Evolutionary conservation across 345 rosid species (phyloP), one percentile per base, ranked within the genome.

Genomic region (Gossypium rotundifolium): DNA sequence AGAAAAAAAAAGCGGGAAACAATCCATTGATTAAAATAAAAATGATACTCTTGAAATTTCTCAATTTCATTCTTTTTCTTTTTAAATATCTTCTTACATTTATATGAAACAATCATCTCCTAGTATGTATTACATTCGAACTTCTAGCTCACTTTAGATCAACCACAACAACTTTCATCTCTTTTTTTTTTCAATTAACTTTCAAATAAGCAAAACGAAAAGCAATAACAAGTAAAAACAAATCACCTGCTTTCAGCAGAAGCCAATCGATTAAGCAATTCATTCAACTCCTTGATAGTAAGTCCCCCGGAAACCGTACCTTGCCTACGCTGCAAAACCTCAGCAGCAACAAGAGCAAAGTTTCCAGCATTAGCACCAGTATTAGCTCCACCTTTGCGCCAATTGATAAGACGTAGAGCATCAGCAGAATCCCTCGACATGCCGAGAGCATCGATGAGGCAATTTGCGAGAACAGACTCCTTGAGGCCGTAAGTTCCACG

Each of bases 401-500:
- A 94, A 83, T 94, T 92, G 83, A 90, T 79, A 71, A 92, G 97
- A 52, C 95, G 94, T 59, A 89, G 62, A 16, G 97, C 97, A 71
- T 94, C 97, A 2, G 86, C 81, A 42, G 98, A 90, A 48, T 94
- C 97, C n/a, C 88, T 86, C 66, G 98, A 86, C 87, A 94, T 88
- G 69, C 91, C 93, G 73, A 92, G 94, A 10, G 97, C 93, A 53
- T 94, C 97, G 77, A 92, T 82, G 54, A 94, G 93, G 82, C 83
- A 87, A 52, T 85, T 83, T 76, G 97, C 94, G 74, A 94, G 98
- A 11, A 92, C 97, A 2, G 96, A 91, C 79, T 94, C 97, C 76
- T 92, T 94, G 77, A 92, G 95, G 16, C 98, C 97, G 58, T 94
- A 94, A 58, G 87, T 81, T 22, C 97, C 97, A 18, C 98, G 85